These are phyloP conservation scores for Citrus sp. DNA, from an alignment of 345 rosid species.

Conservation along the genomic window DNA sequence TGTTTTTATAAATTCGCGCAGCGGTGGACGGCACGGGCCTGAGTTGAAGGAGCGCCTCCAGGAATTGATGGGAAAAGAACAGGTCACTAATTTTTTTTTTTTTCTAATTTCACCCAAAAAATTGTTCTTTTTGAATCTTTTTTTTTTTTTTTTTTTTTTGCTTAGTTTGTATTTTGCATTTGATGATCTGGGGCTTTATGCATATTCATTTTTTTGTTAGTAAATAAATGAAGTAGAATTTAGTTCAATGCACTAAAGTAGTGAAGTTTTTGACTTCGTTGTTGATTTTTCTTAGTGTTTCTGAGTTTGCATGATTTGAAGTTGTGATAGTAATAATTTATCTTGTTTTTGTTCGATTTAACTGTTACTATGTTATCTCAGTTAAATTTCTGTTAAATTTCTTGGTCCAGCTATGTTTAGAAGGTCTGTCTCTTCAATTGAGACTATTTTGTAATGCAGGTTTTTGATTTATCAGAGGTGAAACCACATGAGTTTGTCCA, in stretches of 20 bases:
- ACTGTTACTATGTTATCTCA: background rate
- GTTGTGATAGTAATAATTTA: background rate
- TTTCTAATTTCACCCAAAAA: background rate
- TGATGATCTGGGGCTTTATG: background rate
- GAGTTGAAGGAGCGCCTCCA: slow-evolving; percentile 66
- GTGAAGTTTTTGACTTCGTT: background rate
- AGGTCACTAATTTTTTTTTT: slow-evolving; percentile 32
- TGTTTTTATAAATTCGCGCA: slow-evolving; percentile 72
- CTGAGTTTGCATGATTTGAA: background rate
- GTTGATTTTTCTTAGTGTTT: background rate
- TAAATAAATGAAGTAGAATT: background rate
- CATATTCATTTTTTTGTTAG: background rate
- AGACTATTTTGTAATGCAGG: slow-evolving; percentile 37
- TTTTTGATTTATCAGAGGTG: slow-evolving; percentile 77
- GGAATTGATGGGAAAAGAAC: slow-evolving; percentile 73
- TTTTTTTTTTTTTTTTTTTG: background rate
- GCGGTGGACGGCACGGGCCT: slow-evolving; percentile 88
- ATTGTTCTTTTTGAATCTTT: background rate
- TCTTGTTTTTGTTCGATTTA: background rate
- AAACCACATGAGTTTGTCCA: slow-evolving; percentile 75
- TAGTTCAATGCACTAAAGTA: background rate
- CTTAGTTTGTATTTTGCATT: background rate
- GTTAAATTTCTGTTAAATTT: background rate
- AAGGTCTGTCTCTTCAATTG: slow-evolving; percentile 3
- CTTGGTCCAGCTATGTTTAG: background rate